phyloP scores from a whole-genome alignment of 2,329 filamentous ascomycete genomes.

The Thelonectria discophora region DNA sequence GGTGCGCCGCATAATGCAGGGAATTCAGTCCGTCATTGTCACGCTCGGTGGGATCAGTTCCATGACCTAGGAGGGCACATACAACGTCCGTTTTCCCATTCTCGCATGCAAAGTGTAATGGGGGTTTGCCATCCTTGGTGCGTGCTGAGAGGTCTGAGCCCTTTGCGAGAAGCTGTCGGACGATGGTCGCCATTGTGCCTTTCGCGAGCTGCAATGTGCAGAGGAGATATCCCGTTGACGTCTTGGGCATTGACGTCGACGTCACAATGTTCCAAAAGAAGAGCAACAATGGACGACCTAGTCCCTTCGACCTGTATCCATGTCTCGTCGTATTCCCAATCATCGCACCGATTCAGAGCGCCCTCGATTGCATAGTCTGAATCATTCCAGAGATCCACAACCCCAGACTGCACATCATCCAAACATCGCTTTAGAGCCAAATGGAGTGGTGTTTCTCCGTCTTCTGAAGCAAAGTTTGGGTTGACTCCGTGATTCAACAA shows the following conservation, averaged over 20 bases:
- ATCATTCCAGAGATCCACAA: conserved; percentile 14
- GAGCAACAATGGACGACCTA: background rate
- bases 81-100: background rate
- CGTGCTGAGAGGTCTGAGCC: conserved; percentile 3
- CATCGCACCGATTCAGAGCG: background rate
- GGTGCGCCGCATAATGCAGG: conserved; percentile 13
- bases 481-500: conserved; percentile 9
- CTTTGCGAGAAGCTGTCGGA: conserved; percentile 7
- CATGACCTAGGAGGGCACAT: conserved; percentile 2
- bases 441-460: conserved; percentile 12
- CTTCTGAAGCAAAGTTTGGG: conserved; percentile 11
- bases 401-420: background rate
- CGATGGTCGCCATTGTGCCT: background rate
- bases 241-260: conserved; percentile 16
- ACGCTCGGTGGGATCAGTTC: conserved; percentile 1
- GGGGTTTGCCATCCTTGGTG: conserved; percentile 7
- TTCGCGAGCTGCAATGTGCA: conserved; percentile 4
- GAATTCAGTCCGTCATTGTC: conserved; percentile 14
- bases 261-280: conserved; percentile 6
- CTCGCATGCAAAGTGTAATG: conserved; percentile 8
- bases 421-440: conserved; percentile 9
- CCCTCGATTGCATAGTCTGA: conserved; percentile 2
- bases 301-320: too few species aligned
- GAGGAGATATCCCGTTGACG: conserved; percentile 5
- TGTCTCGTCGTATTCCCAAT: too few species aligned